These are phyloP conservation scores for Alternaria consortialis DNA, from an alignment of 2,329 filamentous ascomycete genomes.

Conservation along the genomic window DNA sequence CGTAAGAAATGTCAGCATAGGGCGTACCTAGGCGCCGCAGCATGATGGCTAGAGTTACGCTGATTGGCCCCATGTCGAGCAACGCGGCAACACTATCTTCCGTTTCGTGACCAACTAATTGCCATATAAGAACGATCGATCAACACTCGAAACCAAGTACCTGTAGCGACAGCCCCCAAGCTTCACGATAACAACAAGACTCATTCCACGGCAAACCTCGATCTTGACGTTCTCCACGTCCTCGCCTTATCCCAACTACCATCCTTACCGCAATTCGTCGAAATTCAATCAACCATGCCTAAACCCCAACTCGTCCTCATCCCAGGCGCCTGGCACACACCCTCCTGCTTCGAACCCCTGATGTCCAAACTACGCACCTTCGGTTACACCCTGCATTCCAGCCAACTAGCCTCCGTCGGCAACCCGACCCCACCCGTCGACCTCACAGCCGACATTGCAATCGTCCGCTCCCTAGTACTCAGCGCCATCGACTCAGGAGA, in stretches of 20 bases:
- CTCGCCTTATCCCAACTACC: neutral
- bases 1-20: neutral
- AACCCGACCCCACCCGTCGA: constrained; percentile 32
- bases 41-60: neutral
- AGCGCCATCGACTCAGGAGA: constrained; percentile 46
- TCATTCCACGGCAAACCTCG: neutral
- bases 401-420: neutral
- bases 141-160: too few species aligned
- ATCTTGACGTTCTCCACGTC: neutral
- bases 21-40: neutral
- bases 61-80: neutral
- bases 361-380: neutral
- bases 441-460: constrained; percentile 32
- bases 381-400: neutral
- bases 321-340: neutral
- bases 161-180: too few species aligned
- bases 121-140: neutral
- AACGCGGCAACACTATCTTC: neutral
- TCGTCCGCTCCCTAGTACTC: constrained; percentile 44
- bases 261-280: too few species aligned
- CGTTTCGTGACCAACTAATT: neutral
- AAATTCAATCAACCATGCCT: constrained; percentile 4
- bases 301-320: neutral
- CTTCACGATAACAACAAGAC: neutral
- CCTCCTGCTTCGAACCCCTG: neutral